Base-by-base conservation (phyloP, 306 rosid species). In the Vigna nakashimae region DNA sequence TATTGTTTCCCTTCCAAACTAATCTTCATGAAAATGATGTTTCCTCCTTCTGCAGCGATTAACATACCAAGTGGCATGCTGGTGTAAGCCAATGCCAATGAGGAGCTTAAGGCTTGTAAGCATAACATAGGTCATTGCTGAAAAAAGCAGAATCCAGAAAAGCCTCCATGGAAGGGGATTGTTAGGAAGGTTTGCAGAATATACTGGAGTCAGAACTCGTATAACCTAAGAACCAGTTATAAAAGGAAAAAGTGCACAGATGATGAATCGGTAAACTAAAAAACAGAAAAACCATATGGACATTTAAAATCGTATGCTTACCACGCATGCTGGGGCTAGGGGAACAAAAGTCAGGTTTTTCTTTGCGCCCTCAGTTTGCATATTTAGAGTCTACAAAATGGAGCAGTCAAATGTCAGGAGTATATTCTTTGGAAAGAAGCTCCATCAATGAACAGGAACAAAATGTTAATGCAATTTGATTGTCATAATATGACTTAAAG, bases 251-350 rank as follows among this genome's bases (percentile, higher is more conserved):
- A 13, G 52, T 4, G 3, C 78, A 34, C 34, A 51, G 1, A 57
- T 34, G 40, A 28, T 45, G 55, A 69, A 77, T 74, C 52, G 28
- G 74, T 78, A 80, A 63, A 65, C 12, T 59, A n/a, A 60, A 60
- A 50, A 7, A 32, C 40, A 68, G 62, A 56, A 24, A 69, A 26
- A 48, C 13, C 49, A 6, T 65, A 72, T 20, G 55, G 42, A 75
- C 30, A 66, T 17, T 13, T 42, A 5, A 40, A 79, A 73, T 74
- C 65, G 60, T 42, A 38, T 76, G 80, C 90, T 89, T 90, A 95
- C 99, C 97, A 95, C 99, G 60, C 98, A 92, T 28, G 99, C 98
- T 32, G 98, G 99, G 69, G 98, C 99, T 78, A 95, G 85, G 17
- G 99, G 99, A 81, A 95, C 85, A 81, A 95, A 95, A 12, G 98